Percentiles rank a stretch among this genome's conserved stretches.
phyloP scores from a whole-genome alignment of 2,329 filamentous ascomycete species.

The Colletotrichum sp. region DNA sequence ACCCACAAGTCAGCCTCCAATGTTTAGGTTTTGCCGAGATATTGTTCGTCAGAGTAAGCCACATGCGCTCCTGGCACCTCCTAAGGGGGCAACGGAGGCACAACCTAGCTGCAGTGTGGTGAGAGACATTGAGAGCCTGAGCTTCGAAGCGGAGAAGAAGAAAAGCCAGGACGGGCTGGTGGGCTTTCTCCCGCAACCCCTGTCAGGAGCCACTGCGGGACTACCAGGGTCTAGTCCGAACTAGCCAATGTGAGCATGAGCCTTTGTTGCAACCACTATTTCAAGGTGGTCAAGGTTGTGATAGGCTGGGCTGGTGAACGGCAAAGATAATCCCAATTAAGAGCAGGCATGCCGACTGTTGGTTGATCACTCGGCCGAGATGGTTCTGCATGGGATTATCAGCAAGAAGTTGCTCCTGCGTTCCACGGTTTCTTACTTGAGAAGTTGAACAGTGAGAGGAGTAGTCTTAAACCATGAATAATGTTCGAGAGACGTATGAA shows the following conservation, averaged over 20 bases:
- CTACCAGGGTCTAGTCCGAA: background rate
- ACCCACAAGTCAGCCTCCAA: background rate
- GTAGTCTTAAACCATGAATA: fast-evolving
- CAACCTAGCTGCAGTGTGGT: background rate
- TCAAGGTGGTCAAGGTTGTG: background rate
- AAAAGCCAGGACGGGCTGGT: background rate
- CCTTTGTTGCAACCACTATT: background rate
- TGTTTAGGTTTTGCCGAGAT: background rate
- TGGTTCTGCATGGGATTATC: background rate
- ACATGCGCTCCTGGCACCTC: background rate
- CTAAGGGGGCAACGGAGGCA: background rate
- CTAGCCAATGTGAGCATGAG: background rate
- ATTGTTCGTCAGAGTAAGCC: background rate
- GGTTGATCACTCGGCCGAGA: background rate
- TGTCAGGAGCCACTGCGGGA: background rate
- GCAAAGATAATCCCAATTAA: background rate
- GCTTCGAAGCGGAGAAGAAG: background rate
- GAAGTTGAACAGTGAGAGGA: background rate
- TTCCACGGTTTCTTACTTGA: background rate
- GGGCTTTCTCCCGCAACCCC: background rate
- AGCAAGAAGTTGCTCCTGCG: fast-evolving
- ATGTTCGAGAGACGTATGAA: background rate
- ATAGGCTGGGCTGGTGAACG: background rate
- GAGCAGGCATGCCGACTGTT: background rate
- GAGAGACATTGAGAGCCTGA: background rate